phyloP scores from a whole-genome alignment of 2,329 filamentous ascomycete genomes.

The Cladophialophora yegresii region DNA sequence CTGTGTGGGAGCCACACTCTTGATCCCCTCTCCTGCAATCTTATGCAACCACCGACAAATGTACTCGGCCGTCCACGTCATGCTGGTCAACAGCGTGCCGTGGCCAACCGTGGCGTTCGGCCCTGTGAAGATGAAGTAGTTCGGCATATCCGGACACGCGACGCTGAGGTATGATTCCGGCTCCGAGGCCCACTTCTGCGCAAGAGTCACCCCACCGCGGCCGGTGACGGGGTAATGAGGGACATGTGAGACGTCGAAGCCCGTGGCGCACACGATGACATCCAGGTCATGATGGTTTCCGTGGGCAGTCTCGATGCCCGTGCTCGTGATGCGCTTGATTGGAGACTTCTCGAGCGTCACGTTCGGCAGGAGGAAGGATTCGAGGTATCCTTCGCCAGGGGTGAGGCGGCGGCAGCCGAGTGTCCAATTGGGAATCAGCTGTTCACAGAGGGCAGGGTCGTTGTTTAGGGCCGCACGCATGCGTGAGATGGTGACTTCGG shows the following conservation, averaged over 20 bases:
- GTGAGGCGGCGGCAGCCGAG: constrained; percentile 53
- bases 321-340: constrained; percentile 41
- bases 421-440: constrained; percentile 37
- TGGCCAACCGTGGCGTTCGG: constrained; percentile 39
- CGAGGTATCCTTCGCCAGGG: constrained; percentile 56
- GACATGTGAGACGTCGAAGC: constrained; percentile 45
- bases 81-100: constrained; percentile 37
- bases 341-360: constrained; percentile 40
- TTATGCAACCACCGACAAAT: constrained; percentile 40
- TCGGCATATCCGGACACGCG: constrained; percentile 39
- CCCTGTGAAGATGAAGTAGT: constrained; percentile 42
- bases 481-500: constrained; percentile 22
- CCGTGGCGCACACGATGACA: constrained; percentile 46
- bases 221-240: constrained; percentile 44
- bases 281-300: constrained; percentile 38
- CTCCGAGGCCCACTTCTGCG: constrained; percentile 38
- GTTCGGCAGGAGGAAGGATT: constrained; percentile 49
- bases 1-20: constrained; percentile 37
- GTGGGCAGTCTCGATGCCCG: constrained; percentile 36
- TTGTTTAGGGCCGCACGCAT: constrained; percentile 32
- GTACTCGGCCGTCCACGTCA: constrained; percentile 39
- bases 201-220: constrained; percentile 37
- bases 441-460: constrained; percentile 32
- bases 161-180: constrained; percentile 39
- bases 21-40: constrained; percentile 42